Evolutionary conservation across 1,284 basidiomycete species (phyloP).

Genomic region (Austroboletus niveus): DNA sequence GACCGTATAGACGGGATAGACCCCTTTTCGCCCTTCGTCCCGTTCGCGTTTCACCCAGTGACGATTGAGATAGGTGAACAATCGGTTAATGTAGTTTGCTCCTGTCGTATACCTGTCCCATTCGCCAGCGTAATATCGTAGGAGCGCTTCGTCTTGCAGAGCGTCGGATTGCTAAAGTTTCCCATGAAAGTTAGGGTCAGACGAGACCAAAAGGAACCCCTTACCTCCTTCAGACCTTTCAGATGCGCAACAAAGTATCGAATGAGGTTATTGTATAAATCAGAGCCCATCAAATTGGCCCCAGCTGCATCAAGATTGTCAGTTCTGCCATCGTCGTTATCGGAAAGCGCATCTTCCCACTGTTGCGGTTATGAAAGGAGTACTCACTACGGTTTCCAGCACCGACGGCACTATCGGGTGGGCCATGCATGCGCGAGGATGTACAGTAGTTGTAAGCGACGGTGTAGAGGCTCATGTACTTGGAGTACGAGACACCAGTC

Average conservation of each 20-base stretch:
- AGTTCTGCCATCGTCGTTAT: conserved; percentile 22
- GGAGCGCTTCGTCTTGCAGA: conserved; percentile 82
- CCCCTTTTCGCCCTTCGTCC: conserved; percentile 94
- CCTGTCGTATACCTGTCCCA: conserved; percentile 98
- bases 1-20: conserved; percentile 96
- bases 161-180: conserved; percentile 66
- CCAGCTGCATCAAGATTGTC: conserved; percentile 55
- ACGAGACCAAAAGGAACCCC: conserved; percentile 29
- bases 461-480: conserved; percentile 92
- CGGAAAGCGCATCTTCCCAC: conserved; percentile 17
- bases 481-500: conserved; percentile 86
- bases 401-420: conserved; percentile 43
- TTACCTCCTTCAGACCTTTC: conserved; percentile 60
- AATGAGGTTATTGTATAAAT: conserved; percentile 89
- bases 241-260: conserved; percentile 84
- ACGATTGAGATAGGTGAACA: conserved; percentile 97
- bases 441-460: conserved; percentile 98
- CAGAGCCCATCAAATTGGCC: conserved; percentile 93
- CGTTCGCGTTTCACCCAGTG: conserved; percentile 99
- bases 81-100: conserved; percentile 92
- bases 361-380: not conserved
- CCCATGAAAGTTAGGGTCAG: conserved; percentile 3
- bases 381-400: conserved; percentile 61
- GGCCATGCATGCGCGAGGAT: conserved; percentile 78
- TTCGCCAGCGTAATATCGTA: conserved; percentile 89